A percentile compares a stretch with the other conserved stretches of the same genome.
Evolutionary conservation across 257 asterid species (phyloP).

Genomic region (Paulownia fortunei): DNA sequence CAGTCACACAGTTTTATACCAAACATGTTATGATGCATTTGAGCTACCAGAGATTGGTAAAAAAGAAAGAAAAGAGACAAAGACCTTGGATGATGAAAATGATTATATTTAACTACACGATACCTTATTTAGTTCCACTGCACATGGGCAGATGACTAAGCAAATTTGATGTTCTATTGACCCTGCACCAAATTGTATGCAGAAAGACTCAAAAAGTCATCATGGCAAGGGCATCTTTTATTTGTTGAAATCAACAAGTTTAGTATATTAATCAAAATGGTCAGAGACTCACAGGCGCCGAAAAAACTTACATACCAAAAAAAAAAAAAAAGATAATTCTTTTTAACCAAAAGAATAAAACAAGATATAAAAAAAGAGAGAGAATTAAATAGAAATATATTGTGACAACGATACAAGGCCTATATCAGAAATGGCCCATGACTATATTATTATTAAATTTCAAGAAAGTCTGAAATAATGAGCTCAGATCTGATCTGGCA

Average conservation of each 20-base stretch:
- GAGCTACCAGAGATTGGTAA: constrained; percentile 23
- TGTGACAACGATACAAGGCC: constrained; percentile 38
- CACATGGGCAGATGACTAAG: constrained; percentile 40
- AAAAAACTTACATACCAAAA: neutral
- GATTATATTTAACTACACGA: constrained; percentile 8
- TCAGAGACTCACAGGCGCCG: neutral
- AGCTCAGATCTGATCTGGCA: constrained; percentile 49
- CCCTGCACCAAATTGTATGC: constrained; percentile 40
- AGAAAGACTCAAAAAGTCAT: constrained; percentile 35
- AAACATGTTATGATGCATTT: constrained; percentile 16
- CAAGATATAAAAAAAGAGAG: neutral
- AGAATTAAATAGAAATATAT: neutral
- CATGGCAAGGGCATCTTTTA: constrained; percentile 40
- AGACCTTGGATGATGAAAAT: constrained; percentile 16
- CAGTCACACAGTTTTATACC: neutral
- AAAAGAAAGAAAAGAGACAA: neutral
- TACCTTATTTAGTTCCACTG: constrained; percentile 32
- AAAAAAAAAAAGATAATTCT: neutral
- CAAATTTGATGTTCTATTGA: constrained; percentile 20
- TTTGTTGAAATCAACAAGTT: constrained; percentile 38
- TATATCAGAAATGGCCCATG: constrained; percentile 44
- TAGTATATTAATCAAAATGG: constrained; percentile 6
- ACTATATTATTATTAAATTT: constrained; percentile 36
- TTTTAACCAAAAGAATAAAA: neutral
- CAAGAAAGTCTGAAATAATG: constrained; percentile 37